A percentile compares a stretch with the other conserved stretches of the same genome.
phyloP scores from a whole-genome alignment of 2,329 filamentous ascomycete genomes.

The Xylaria sp. region DNA sequence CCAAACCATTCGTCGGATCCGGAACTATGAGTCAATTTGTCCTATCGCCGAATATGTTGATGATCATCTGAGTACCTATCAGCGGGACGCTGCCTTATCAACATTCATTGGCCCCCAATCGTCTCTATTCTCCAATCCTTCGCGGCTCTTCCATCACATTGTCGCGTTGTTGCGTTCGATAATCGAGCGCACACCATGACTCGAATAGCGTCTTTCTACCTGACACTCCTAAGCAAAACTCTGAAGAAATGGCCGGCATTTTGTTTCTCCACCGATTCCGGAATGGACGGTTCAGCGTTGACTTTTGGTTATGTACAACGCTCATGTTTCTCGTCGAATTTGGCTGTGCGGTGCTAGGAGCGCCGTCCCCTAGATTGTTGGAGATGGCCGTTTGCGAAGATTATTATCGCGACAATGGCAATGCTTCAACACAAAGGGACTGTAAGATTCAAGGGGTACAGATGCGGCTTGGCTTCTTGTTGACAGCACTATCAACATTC shows the following conservation, averaged over 20 bases:
- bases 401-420: slow-evolving; percentile 11
- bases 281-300: slow-evolving; percentile 6
- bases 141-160: background rate
- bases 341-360: slow-evolving; percentile 24
- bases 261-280: background rate
- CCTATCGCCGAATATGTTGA: background rate
- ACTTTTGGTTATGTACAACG: slow-evolving; percentile 27
- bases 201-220: background rate
- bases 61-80: background rate
- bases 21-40: background rate
- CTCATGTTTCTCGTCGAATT: slow-evolving; percentile 31
- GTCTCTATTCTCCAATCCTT: background rate
- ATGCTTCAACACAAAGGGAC: background rate
- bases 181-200: background rate
- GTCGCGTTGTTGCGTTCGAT: background rate
- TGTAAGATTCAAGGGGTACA: slow-evolving; percentile 28
- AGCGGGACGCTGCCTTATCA: background rate
- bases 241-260: slow-evolving; percentile 5
- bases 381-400: slow-evolving; percentile 28
- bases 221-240: background rate
- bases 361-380: slow-evolving; percentile 24
- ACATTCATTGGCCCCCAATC: background rate
- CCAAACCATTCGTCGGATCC: background rate
- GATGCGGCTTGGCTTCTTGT: slow-evolving; percentile 13
- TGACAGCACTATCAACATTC: slow-evolving; percentile 27